Base-by-base conservation (phyloP, 2,329 filamentous ascomycete species). In the Chaetomium sp. region DNA sequence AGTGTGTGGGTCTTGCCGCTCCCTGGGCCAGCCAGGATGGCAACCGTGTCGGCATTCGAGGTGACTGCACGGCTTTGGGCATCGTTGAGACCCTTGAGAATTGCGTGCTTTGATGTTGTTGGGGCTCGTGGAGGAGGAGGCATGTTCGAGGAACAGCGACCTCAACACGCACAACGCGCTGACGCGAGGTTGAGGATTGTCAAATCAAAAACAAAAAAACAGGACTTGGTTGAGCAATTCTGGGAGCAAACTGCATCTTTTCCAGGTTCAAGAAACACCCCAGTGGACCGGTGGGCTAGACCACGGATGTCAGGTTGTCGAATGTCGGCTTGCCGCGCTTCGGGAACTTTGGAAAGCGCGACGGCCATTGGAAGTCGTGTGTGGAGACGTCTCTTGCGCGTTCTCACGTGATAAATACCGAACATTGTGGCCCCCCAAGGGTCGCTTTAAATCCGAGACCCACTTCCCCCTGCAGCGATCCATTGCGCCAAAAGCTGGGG, bases 1-100 rank as follows among this genome's bases (percentile, higher is more conserved):
- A 99, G 78, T 0, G 94, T 97, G 71, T 96, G 95, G 11, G 92
- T 99, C 72, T 99, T 97, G 19, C 94, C 92, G 59, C 82, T 86
- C 14, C 84, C 85, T 3, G 82, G 85, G 0, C 84, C 84, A 41
- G 85, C 85, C 44, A 88, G 72, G 54, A 88, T 87, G 49, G 85
- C 84, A 14, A 88, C 79, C 0, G 80, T 84, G 7, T 74, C 63
- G 2, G 77, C 72, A 36, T 69, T 62, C 5, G 80, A 82, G 19
- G 74, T 79, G 36, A 84, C 81, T 3, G 81, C 81, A 8, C 74
- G 77, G 33, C 73, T 70, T 68, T 84, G 81, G 12, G 80, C 80
- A 41, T 72, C 62, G 61, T 84, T 84, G 35, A 84, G 71, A 46
- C 74, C 76, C 54, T 69, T 66, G 57, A 84, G 69, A 51, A 81